These are phyloP conservation scores for Dysphania ambrosioides DNA, from an alignment of 148 eudicot species.

Conservation along the genomic window DNA sequence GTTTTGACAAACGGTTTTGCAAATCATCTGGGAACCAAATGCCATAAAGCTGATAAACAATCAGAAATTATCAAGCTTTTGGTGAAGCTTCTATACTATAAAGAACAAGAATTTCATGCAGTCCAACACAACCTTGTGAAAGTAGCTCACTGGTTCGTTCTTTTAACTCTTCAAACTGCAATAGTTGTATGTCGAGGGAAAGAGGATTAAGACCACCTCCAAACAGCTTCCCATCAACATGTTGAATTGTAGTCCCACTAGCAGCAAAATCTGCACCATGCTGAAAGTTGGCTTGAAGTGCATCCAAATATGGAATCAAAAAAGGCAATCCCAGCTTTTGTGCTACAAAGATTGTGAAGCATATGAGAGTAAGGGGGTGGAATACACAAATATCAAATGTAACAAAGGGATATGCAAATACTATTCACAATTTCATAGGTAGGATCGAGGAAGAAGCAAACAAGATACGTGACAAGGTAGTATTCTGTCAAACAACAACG, in stretches of 20 bases:
- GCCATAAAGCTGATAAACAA: not conserved
- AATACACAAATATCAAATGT: not conserved
- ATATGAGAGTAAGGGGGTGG: conserved; percentile 4
- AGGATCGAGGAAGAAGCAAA: not conserved
- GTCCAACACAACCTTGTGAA: conserved; percentile 24
- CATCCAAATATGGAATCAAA: conserved; percentile 71
- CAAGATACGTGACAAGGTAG: not conserved
- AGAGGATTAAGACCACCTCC: conserved; percentile 76
- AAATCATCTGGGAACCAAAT: conserved; percentile 16
- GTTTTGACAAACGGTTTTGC: conserved; percentile 38
- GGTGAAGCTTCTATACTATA: not conserved
- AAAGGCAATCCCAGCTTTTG: conserved; percentile 57
- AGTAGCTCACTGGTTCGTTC: conserved; percentile 39
- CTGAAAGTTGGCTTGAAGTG: conserved; percentile 72
- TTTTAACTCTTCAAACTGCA: conserved; percentile 61
- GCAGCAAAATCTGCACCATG: conserved; percentile 96
- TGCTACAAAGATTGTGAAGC: conserved; percentile 38
- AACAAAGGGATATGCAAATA: not conserved
- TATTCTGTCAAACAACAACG: not conserved
- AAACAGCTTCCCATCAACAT: conserved; percentile 57
- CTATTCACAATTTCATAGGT: not conserved
- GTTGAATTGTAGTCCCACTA: conserved; percentile 75
- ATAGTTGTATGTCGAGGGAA: conserved; percentile 64
- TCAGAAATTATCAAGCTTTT: not conserved
- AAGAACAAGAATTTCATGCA: not conserved